Conservation (phyloP, 208 protist genomes). For the Trypanosoma conorhini region DNA sequence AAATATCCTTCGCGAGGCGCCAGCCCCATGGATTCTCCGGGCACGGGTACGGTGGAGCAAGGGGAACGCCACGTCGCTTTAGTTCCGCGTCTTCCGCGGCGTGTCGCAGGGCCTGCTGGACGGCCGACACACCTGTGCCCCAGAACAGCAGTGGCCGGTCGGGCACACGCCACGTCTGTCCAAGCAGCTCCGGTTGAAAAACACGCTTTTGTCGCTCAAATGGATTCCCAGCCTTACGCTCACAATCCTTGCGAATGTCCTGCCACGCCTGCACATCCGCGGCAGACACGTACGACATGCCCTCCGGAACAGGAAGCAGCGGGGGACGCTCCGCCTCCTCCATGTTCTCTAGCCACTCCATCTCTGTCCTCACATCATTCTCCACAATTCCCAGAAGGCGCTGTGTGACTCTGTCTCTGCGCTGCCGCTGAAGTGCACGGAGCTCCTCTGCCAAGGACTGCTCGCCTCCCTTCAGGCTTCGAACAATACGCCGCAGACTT, state of each 20-base stretch:
- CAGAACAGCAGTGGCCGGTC: conserved; percentile 87
- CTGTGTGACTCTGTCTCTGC: conserved; percentile 42
- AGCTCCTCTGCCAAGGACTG: conserved; percentile 32
- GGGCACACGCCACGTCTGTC: conserved; percentile 70
- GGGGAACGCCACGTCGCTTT: conserved; percentile 44
- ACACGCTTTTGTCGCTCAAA: conserved; percentile 33
- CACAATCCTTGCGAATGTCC: conserved; percentile 51
- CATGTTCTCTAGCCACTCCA: conserved; percentile 82
- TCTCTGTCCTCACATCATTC: conserved; percentile 67
- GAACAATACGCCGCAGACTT: conserved; percentile 19
- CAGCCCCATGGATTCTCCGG: conserved; percentile 87
- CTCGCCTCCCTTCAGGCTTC: conserved; percentile 21
- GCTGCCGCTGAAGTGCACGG: conserved; percentile 41
- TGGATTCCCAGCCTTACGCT: conserved; percentile 47
- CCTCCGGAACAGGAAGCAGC: conserved; percentile 79
- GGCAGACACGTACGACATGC: conserved; percentile 85
- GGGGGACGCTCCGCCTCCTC: conserved; percentile 80
- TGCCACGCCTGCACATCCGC: conserved; percentile 69
- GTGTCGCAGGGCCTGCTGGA: conserved; percentile 86
- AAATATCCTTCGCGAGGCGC: conserved; percentile 72
- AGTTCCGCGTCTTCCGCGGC: conserved; percentile 78
- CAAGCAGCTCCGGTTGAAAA: conserved; percentile 65
- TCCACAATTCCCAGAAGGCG: conserved; percentile 70
- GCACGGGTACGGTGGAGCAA: conserved; percentile 80
- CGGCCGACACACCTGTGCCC: conserved; percentile 70